Conservation (phyloP, 1,139 yeast genomes). For the Hyphopichia burtonii region DNA sequence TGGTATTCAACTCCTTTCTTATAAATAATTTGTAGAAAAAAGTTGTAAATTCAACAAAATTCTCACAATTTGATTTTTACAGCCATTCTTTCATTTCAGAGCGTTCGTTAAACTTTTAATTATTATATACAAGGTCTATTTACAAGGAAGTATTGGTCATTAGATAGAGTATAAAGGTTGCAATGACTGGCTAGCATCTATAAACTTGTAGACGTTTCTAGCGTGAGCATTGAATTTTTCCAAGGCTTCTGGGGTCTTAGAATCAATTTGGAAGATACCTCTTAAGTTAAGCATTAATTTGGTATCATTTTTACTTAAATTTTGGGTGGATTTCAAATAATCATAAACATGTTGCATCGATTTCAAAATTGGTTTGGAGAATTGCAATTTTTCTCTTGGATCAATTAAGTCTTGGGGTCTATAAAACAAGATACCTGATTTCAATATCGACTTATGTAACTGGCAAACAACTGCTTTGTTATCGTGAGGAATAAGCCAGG, state of each 20-base stretch:
- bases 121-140: conserved; percentile 5
- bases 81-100: neutral
- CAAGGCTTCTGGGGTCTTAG: conserved; percentile 12
- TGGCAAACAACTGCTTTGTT: conserved; percentile 8
- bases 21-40: neutral
- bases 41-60: neutral
- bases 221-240: conserved; percentile 9
- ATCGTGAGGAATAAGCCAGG: conserved; percentile 23
- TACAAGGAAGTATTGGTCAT: neutral
- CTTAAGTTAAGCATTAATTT: conserved; percentile 18
- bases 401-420: conserved; percentile 23
- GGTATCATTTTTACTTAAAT: conserved; percentile 15
- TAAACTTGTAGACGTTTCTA: conserved; percentile 6
- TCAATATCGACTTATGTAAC: conserved; percentile 26
- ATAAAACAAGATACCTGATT: conserved; percentile 31
- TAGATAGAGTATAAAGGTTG: neutral
- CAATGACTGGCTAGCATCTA: neutral
- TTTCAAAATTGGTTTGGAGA: conserved; percentile 16
- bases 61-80: conserved; percentile 3
- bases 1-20: no score
- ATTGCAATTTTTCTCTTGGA: conserved; percentile 16
- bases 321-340: conserved; percentile 14
- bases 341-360: conserved; percentile 24
- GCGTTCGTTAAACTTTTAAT: neutral
- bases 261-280: conserved; percentile 16